These are phyloP conservation scores for Endocalyx cinctus DNA, from an alignment of 2,329 filamentous ascomycete genomes.

Conservation along the genomic window DNA sequence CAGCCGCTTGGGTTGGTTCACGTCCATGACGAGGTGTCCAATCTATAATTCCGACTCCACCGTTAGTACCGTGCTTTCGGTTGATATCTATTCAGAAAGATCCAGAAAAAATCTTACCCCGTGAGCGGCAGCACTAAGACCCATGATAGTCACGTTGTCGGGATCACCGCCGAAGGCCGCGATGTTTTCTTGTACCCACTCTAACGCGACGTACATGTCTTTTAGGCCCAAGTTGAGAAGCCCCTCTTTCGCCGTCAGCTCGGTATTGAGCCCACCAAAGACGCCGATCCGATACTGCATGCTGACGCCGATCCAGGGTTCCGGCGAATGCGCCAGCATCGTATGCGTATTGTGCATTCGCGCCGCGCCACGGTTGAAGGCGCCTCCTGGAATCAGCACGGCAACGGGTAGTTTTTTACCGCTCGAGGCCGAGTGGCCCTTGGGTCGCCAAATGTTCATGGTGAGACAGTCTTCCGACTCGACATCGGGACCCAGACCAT, in stretches of 20 bases:
- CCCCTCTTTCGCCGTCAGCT: slow-evolving; percentile 45
- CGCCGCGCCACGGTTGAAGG: slow-evolving; percentile 27
- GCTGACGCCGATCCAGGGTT: slow-evolving; percentile 44
- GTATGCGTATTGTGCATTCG: slow-evolving; percentile 42
- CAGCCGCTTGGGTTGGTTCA: slow-evolving; percentile 25
- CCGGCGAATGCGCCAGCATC: slow-evolving; percentile 43
- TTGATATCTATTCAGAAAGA: background rate
- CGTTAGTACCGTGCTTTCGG: too few species aligned
- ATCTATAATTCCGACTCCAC: too few species aligned
- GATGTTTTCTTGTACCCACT: slow-evolving; percentile 50
- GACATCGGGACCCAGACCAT: slow-evolving; percentile 23
- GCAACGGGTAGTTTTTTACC: slow-evolving; percentile 20
- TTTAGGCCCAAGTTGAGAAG: slow-evolving; percentile 25
- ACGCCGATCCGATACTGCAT: slow-evolving; percentile 47
- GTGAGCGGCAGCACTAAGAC: slow-evolving; percentile 1
- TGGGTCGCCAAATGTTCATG: slow-evolving; percentile 6
- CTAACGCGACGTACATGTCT: slow-evolving; percentile 31
- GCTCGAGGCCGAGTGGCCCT: slow-evolving; percentile 1
- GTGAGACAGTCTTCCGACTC: slow-evolving; percentile 20
- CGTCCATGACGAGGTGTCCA: slow-evolving; percentile 28
- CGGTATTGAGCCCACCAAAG: slow-evolving; percentile 54
- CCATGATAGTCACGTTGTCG: background rate
- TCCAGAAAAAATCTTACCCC: background rate
- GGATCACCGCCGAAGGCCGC: background rate
- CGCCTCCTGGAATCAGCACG: slow-evolving; percentile 24